These are phyloP conservation scores for Taphrina deformans DNA, from an alignment of 1,139 yeast species.

Conservation along the genomic window DNA sequence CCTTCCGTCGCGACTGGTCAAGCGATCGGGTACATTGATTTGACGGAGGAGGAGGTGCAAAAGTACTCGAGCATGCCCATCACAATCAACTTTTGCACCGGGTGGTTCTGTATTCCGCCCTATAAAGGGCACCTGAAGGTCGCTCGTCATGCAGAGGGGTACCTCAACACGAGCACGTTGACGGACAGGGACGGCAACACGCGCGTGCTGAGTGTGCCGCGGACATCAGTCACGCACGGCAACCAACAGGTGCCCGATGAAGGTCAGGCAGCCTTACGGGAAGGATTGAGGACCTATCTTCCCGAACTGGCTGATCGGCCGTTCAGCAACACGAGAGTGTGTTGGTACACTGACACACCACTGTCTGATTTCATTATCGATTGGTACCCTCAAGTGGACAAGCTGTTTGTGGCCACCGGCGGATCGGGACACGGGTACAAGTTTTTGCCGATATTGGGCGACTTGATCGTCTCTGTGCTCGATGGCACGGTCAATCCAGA, in stretches of 20 bases:
- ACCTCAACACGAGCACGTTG: slow-evolving; percentile 32
- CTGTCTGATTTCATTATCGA: slow-evolving; percentile 51
- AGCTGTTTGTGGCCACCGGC: slow-evolving; percentile 51
- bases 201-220: slow-evolving; percentile 11
- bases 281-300: slow-evolving; percentile 36
- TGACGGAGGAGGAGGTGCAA: slow-evolving; percentile 38
- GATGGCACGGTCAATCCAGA: not conserved
- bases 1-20: slow-evolving; percentile 39
- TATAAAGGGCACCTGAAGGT: slow-evolving; percentile 49
- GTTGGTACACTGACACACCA: slow-evolving; percentile 53
- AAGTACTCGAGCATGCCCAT: slow-evolving; percentile 49
- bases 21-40: slow-evolving; percentile 39
- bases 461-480: slow-evolving; percentile 15
- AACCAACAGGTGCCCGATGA: slow-evolving; percentile 36
- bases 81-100: slow-evolving; percentile 51
- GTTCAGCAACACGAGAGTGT: slow-evolving; percentile 43
- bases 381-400: slow-evolving; percentile 48
- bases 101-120: slow-evolving; percentile 53
- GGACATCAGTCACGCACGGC: slow-evolving; percentile 23
- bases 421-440: slow-evolving; percentile 50
- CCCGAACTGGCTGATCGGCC: slow-evolving; percentile 37
- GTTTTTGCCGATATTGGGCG: slow-evolving; percentile 33
- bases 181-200: not conserved
- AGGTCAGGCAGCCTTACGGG: slow-evolving; percentile 36
- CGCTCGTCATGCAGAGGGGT: slow-evolving; percentile 42